Conservation (phyloP, 441 rosid species). For the Croton laevigatus region DNA sequence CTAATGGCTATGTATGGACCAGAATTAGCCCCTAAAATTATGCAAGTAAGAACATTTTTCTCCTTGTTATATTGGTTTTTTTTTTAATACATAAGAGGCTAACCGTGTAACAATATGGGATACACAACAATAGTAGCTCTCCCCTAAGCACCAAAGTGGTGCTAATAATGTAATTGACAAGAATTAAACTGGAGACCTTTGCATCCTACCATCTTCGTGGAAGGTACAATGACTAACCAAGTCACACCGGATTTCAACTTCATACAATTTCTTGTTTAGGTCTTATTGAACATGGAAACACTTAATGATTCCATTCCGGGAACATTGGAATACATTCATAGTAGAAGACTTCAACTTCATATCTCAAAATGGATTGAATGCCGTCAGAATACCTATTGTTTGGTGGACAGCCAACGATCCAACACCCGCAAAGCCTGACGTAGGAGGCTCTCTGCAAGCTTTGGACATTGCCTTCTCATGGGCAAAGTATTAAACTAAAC, state of each 20-base stretch:
- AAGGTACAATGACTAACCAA: neutral
- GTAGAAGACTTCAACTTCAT: constrained; percentile 38
- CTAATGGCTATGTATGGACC: constrained; percentile 60
- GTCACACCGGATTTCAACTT: neutral
- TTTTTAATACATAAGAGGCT: too few species aligned
- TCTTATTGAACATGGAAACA: too few species aligned
- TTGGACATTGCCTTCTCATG: constrained; percentile 48
- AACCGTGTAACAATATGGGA: too few species aligned
- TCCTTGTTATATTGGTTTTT: neutral
- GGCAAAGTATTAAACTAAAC: too few species aligned
- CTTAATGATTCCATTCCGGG: constrained; percentile 16
- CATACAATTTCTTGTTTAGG: too few species aligned
- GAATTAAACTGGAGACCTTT: too few species aligned
- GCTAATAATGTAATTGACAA: too few species aligned
- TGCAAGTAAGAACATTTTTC: constrained; percentile 34
- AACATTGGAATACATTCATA: constrained; percentile 40
- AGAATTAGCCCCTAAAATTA: constrained; percentile 34
- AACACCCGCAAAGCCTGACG: constrained; percentile 37
- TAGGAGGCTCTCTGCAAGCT: constrained; percentile 36
- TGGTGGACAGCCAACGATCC: constrained; percentile 47
- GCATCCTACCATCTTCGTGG: too few species aligned
- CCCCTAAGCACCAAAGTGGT: too few species aligned
- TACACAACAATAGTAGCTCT: too few species aligned
- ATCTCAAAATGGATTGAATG: constrained; percentile 29
- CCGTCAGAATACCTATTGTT: constrained; percentile 37